phyloP scores from a whole-genome alignment of 129 eudicot species.

The Dittrichia graveolens region DNA sequence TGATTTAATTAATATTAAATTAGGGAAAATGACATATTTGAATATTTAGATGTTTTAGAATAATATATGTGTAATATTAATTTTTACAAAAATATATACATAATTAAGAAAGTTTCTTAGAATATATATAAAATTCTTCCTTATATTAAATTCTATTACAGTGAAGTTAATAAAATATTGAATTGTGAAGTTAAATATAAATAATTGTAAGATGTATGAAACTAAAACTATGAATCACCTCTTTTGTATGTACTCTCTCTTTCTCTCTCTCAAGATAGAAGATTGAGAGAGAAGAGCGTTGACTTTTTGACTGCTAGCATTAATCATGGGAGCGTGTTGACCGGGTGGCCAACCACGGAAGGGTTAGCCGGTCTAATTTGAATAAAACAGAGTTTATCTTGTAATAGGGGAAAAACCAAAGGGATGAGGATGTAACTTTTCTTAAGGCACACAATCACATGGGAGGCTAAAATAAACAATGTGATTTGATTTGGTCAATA shows the following conservation, averaged over 20 bases:
- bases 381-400: not conserved
- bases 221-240: not conserved
- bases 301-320: constrained; percentile 17
- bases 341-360: constrained; percentile 22
- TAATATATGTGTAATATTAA: too few species aligned
- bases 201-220: not conserved
- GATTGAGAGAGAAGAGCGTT: not conserved
- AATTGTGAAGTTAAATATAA: too few species aligned
- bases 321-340: constrained; percentile 27
- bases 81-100: too few species aligned
- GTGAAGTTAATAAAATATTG: too few species aligned
- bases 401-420: constrained; percentile 7
- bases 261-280: not conserved
- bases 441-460: constrained; percentile 13
- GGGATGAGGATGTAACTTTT: not conserved
- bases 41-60: too few species aligned
- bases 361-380: constrained; percentile 1
- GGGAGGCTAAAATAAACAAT: constrained; percentile 17
- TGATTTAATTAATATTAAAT: too few species aligned
- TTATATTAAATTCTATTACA: too few species aligned
- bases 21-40: too few species aligned
- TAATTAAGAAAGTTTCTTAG: too few species aligned
- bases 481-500: constrained; percentile 16
- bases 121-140: too few species aligned
- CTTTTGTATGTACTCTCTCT: too few species aligned